Evolutionary conservation across 495 filamentous ascomycete species (phyloP), one percentile per base, ranked within the genome.

Genomic region (Bombardia bombarda): DNA sequence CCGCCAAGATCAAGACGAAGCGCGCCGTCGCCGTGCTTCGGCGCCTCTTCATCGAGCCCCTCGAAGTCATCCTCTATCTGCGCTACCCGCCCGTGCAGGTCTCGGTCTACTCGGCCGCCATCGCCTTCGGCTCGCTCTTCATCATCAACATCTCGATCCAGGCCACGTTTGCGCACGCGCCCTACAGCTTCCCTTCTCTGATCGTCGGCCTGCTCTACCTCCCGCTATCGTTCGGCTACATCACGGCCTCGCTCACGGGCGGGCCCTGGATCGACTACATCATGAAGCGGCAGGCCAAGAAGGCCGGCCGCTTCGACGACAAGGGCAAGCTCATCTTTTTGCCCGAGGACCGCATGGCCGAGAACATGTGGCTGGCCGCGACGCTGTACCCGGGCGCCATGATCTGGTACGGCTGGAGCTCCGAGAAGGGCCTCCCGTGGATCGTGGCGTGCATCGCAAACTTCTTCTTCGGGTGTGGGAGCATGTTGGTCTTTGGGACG

Each of bases 191-290:
- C 66, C 59, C 67, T 2, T 78, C 79, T 7, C 70, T 87, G 50
- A 79, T 90, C 25, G 65, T 96, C 45, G 83, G 90, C 17, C 67
- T 92, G 17, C 67, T 89, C 4, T 97, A 96, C 58, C 79, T 95
- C 22, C 85, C 90, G 0, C 76, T 78, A 35, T 83, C 84, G 1
- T 39, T 92, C 9, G 90, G 90, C 10, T 96, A 94, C 60, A 56
- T 93, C 20, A 52, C 79, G 3, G 75, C 84, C 6, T 84, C 82
- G 46, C 39, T 86, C 5, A 62, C 87, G 19, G 90, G 90, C 30
- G 90, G 90, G 1, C 69, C 68, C 30, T 97, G 90, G 90, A 84
- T 87, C 60, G 90, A 97, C 62, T 61, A 57, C 24, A 93, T 97
- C 61, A 97, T 97, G 90, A 70, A 77, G 28, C 78, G 84, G 3